Conservation (phyloP, 257 asterid species). For the Capsicum chinense region DNA sequence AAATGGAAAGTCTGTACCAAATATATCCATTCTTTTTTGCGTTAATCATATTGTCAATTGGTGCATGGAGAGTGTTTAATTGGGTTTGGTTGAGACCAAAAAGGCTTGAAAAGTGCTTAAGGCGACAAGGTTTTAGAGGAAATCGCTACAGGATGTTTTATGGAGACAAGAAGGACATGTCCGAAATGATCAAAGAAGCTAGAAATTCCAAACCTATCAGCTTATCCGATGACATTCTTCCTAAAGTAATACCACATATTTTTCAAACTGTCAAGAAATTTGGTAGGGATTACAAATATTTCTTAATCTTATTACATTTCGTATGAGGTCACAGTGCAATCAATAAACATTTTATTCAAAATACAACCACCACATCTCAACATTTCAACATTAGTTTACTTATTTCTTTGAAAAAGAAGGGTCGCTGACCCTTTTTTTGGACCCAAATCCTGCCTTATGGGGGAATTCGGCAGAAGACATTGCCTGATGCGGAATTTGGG, state of each 20-base stretch:
- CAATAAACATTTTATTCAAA: background rate
- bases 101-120: constrained; percentile 43
- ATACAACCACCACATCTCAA: too few species aligned
- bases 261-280: constrained; percentile 33
- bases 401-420: too few species aligned
- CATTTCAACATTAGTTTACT: too few species aligned
- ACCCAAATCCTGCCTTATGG: too few species aligned
- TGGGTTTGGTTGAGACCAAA: constrained; percentile 41
- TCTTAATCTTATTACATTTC: background rate
- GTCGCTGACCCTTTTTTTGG: too few species aligned
- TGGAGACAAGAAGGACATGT: constrained; percentile 49
- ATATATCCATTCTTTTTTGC: background rate
- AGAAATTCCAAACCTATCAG: constrained; percentile 39
- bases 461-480: too few species aligned
- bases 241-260: constrained; percentile 47
- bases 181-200: constrained; percentile 30
- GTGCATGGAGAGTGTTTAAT: background rate
- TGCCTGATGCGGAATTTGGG: too few species aligned
- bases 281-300: constrained; percentile 30
- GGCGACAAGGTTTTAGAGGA: constrained; percentile 52
- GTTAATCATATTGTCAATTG: background rate
- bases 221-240: constrained; percentile 39
- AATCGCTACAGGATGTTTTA: constrained; percentile 44
- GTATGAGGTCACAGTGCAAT: background rate
- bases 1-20: background rate